These are phyloP conservation scores for Syncephalis plumigaleata DNA, from an alignment of 371 early-diverging fungal genomes.

Conservation along the genomic window DNA sequence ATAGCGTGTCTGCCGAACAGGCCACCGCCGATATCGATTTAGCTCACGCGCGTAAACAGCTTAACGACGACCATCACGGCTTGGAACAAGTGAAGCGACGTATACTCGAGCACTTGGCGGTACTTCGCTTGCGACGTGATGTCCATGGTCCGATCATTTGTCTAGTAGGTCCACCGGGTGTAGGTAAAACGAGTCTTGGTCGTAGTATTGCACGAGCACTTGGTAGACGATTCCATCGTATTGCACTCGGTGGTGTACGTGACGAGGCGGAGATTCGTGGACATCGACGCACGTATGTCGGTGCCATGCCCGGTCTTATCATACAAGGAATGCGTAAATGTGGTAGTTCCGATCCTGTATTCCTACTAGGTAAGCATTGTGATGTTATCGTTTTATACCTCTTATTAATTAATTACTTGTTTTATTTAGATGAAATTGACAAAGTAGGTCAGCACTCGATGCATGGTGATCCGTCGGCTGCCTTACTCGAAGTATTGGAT, in stretches of 20 bases:
- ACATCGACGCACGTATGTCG: conserved; percentile 80
- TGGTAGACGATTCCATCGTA: conserved; percentile 61
- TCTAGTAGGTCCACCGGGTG: conserved; percentile 48
- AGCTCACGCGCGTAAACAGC: conserved; percentile 31
- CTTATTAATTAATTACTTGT: background rate
- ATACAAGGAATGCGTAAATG: conserved; percentile 55
- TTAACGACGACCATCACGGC: conserved; percentile 71
- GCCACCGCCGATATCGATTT: conserved; percentile 42
- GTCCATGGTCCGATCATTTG: conserved; percentile 73
- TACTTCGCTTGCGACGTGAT: conserved; percentile 57
- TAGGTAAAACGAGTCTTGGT: conserved; percentile 80
- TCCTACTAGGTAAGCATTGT: conserved; percentile 36
- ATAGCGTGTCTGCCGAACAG: conserved; percentile 10
- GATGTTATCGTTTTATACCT: too few species aligned
- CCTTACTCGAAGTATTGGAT: conserved; percentile 73
- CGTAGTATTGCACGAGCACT: conserved; percentile 65
- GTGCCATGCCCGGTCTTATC: conserved; percentile 71
- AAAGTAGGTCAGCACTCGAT: conserved; percentile 45
- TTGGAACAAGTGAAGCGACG: conserved; percentile 67
- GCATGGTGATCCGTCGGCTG: conserved; percentile 71
- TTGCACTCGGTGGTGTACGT: conserved; percentile 72
- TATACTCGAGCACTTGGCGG: conserved; percentile 68
- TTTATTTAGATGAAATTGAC: conserved; percentile 57
- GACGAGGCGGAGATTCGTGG: conserved; percentile 85
- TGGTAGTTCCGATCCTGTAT: conserved; percentile 64